These are phyloP conservation scores for Penicillium bovifimosum DNA, from an alignment of 495 filamentous ascomycete species.

Conservation along the genomic window DNA sequence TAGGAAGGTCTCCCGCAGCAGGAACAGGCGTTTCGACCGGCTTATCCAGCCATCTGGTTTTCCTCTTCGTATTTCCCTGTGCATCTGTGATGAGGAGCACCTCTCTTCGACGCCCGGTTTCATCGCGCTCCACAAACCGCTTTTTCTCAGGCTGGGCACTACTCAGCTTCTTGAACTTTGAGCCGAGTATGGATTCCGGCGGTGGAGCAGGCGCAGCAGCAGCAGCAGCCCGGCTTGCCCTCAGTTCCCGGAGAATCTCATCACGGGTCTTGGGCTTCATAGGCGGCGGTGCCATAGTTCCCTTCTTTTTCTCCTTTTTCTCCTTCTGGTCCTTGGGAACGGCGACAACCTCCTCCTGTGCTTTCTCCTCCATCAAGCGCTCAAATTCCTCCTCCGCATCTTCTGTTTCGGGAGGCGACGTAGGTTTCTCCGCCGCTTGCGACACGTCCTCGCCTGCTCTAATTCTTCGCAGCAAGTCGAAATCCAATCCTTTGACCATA, in stretches of 20 bases:
- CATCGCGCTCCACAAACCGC: constrained; percentile 69
- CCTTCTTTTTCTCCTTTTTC: constrained; percentile 75
- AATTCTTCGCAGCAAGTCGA: constrained; percentile 68
- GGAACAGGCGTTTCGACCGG: constrained; percentile 34
- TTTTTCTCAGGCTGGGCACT: constrained; percentile 51
- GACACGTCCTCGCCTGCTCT: constrained; percentile 66
- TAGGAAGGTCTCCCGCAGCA: constrained; percentile 42
- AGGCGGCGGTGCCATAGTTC: constrained; percentile 62
- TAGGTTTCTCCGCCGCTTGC: constrained; percentile 16
- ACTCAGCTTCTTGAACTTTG: constrained; percentile 78
- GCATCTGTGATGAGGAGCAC: constrained; percentile 81
- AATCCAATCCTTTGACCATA: constrained; percentile 88
- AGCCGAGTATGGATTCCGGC: constrained; percentile 55
- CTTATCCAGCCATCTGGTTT: constrained; percentile 54
- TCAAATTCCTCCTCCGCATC: constrained; percentile 78
- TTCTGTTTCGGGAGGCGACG: constrained; percentile 6
- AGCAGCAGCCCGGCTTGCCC: constrained; percentile 58
- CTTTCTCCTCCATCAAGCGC: constrained; percentile 56
- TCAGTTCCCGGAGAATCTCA: constrained; percentile 77
- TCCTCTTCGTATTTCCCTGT: constrained; percentile 82
- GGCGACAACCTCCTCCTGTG: constrained; percentile 47
- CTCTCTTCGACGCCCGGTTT: constrained; percentile 61
- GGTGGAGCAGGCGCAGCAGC: constrained; percentile 49
- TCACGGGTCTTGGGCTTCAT: constrained; percentile 69
- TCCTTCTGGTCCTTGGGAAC: constrained; percentile 47